Evolutionary conservation across 2,329 filamentous ascomycete species (phyloP).

Genomic region (Aspergillus fijiensis): DNA sequence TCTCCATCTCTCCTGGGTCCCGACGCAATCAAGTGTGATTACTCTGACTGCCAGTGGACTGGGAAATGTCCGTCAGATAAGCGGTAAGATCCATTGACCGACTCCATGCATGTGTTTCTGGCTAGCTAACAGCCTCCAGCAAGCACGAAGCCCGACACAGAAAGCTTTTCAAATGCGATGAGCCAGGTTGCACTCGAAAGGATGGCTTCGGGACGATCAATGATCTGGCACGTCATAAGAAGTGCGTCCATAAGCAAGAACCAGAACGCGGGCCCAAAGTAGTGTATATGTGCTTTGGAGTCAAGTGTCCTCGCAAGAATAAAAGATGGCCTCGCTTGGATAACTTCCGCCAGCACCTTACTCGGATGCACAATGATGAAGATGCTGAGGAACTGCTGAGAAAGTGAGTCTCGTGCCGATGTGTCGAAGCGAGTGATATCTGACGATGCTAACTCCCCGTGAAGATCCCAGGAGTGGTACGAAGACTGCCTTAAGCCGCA

Average conservation of each 20-base stretch:
- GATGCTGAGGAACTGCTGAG: constrained; percentile 47
- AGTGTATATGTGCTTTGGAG: constrained; percentile 60
- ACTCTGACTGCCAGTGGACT: constrained; percentile 33
- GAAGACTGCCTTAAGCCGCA: constrained; percentile 25
- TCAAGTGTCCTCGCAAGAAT: constrained; percentile 56
- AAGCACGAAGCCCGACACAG: constrained; percentile 72
- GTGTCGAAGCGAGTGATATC: background rate
- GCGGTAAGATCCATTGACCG: constrained; percentile 28
- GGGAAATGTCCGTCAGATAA: constrained; percentile 44
- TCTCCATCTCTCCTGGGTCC: constrained; percentile 56
- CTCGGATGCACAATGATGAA: constrained; percentile 61
- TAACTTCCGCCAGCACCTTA: constrained; percentile 81
- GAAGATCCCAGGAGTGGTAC: constrained; percentile 39
- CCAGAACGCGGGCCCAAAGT: constrained; percentile 49
- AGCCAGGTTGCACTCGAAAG: constrained; percentile 56
- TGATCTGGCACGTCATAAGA: constrained; percentile 76
- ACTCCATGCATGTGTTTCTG: background rate
- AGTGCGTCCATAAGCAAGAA: constrained; percentile 63
- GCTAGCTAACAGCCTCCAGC: constrained; percentile 45
- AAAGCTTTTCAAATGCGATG: constrained; percentile 64
- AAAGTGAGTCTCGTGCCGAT: constrained; percentile 39
- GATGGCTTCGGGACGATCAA: constrained; percentile 77
- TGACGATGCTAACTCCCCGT: background rate
- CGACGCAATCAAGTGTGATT: constrained; percentile 31
- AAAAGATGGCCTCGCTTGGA: constrained; percentile 81